Evolutionary conservation across 2,329 filamentous ascomycete species (phyloP), one percentile per base, ranked within the genome.

Genomic region (Fusarium brevicatenulatum): DNA sequence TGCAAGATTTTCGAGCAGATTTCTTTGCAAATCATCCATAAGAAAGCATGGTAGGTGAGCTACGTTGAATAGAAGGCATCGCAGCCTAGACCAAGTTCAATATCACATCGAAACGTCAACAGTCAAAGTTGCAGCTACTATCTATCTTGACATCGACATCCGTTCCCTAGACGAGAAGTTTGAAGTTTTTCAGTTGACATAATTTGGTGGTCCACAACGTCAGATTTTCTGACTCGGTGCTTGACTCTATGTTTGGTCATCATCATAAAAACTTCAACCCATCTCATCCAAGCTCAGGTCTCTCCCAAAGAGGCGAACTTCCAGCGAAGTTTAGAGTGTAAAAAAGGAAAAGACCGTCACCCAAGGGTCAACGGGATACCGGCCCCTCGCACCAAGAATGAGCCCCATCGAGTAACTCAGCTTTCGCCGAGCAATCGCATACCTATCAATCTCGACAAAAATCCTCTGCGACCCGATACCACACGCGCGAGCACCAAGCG

Each of bases 401-500:
- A 98, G 95, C 95, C 95, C 95, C 95, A 97, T 98, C 95, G 95
- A 97, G 95, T 98, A 97, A 97, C 93, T 88, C 84, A 82, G 85
- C 77, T 79, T 77, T 81, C 76, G 70, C 80, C 77, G 81, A 85
- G 93, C 94, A 97, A 98, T 97, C 95, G 95, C 95, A 98, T 98
- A 91, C 92, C 95, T 98, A 91, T 97, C 88, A 90, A 93, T 88
- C 92, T 91, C 91, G 95, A 98, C 95, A 92, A 98, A 89, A 86
- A 85, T 82, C 86, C 84, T 87, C 85, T 83, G 87, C 90, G 87
- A 46, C 81, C 82, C 80, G 81, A 80, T 68, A 66, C 82, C 80
- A 71, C 77, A 76, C 70, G 60, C 72, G 83, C 82, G 82, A 80
- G 79, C 86, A 87, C 86, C 86, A 84, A 46, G 11, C 82, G 84